phyloP scores from a whole-genome alignment of 2,329 filamentous ascomycete genomes.

The Periconia sp. region DNA sequence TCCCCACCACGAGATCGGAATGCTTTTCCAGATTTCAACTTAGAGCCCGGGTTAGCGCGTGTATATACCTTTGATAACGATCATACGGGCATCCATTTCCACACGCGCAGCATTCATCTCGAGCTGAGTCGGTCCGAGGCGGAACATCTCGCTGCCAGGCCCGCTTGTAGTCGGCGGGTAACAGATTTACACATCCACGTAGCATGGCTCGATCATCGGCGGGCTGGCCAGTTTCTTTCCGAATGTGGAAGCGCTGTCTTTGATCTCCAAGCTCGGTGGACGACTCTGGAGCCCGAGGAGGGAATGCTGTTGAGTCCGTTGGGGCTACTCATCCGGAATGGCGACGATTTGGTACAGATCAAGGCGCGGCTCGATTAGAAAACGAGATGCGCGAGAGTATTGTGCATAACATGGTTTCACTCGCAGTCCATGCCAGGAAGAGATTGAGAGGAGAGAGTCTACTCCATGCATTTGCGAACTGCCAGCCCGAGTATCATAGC shows the following conservation, averaged over 20 bases:
- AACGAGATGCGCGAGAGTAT: no score
- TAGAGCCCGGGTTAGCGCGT: slow-evolving; percentile 1
- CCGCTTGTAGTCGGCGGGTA: neutral
- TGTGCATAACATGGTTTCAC: no score
- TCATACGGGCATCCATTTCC: slow-evolving; percentile 2
- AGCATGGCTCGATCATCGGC: neutral
- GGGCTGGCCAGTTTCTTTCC: neutral
- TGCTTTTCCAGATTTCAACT: neutral
- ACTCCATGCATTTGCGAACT: no score
- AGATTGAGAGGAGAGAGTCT: no score
- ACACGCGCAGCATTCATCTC: slow-evolving; percentile 9
- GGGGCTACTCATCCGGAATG: slow-evolving; percentile 6
- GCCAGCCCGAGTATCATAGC: no score
- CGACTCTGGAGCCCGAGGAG: neutral
- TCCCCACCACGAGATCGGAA: neutral
- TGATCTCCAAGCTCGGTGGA: neutral
- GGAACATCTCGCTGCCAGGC: neutral
- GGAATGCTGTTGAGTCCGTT: neutral
- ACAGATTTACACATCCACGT: neutral
- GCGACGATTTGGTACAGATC: slow-evolving; percentile 1
- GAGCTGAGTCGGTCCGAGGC: slow-evolving; percentile 4
- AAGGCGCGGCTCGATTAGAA: neutral
- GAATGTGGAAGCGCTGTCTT: neutral
- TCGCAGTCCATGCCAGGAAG: no score
- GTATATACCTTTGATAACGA: neutral